Conservation (phyloP, 345 rosid species). For the Salix arbutifolia region DNA sequence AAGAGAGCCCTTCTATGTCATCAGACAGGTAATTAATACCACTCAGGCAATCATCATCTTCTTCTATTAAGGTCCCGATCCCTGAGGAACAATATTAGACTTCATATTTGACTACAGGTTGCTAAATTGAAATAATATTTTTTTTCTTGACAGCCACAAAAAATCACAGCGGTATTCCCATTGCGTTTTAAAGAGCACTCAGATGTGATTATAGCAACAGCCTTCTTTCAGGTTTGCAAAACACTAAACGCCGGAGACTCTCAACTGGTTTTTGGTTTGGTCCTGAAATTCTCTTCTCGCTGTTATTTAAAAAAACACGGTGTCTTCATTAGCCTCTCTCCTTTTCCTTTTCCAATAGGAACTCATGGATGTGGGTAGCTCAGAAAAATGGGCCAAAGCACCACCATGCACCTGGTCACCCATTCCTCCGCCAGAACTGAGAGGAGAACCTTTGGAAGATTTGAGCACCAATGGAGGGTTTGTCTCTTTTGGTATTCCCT, state of each 20-base stretch:
- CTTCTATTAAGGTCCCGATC: neutral
- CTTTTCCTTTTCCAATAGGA: constrained; percentile 41
- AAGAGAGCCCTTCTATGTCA: constrained; percentile 69
- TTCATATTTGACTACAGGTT: neutral
- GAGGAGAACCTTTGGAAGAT: constrained; percentile 76
- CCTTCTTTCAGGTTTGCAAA: constrained; percentile 71
- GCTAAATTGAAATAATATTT: neutral
- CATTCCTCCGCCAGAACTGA: constrained; percentile 77
- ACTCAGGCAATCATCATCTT: neutral
- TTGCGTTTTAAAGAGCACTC: constrained; percentile 78
- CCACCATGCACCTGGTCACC: constrained; percentile 88
- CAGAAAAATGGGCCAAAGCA: constrained; percentile 62
- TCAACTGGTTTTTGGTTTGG: neutral
- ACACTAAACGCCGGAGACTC: neutral
- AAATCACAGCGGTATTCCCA: constrained; percentile 70
- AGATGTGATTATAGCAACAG: constrained; percentile 72
- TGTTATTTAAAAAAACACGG: neutral
- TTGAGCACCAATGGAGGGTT: constrained; percentile 83
- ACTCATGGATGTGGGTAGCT: constrained; percentile 67
- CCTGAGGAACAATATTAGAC: neutral
- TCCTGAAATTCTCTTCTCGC: neutral
- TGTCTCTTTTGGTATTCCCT: constrained; percentile 63
- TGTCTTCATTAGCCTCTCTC: neutral
- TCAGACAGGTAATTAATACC: constrained; percentile 60
- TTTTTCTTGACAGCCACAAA: constrained; percentile 41